Conservation (phyloP, 2,329 filamentous ascomycete species). For the Colletotrichum magnum region DNA sequence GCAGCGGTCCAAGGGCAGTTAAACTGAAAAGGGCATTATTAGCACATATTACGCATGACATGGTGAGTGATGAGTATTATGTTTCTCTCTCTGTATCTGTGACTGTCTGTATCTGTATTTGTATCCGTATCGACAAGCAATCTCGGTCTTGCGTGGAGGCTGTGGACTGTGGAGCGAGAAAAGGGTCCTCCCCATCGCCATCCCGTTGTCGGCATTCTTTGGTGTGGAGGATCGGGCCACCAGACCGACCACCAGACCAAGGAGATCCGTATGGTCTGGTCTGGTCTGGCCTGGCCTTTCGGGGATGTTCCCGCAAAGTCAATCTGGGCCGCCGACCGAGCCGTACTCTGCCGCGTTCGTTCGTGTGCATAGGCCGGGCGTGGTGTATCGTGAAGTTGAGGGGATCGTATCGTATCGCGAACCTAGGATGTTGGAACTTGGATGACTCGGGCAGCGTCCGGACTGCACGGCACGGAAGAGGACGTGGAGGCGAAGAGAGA, state of each 20-base stretch:
- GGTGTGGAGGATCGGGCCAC: slow-evolving; percentile 6
- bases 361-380: background rate
- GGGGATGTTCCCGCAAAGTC: slow-evolving; percentile 3
- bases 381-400: background rate
- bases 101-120: background rate
- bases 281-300: slow-evolving; percentile 7
- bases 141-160: background rate
- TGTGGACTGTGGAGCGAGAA: background rate
- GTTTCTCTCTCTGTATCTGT: background rate
- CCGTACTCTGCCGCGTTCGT: background rate
- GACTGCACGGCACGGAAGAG: too few relatives aligned
- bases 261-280: background rate
- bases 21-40: background rate
- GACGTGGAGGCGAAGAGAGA: background rate
- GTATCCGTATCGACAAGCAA: too few relatives aligned
- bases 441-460: slow-evolving; percentile 10
- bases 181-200: background rate
- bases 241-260: background rate
- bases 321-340: slow-evolving; percentile 4
- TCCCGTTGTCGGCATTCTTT: slow-evolving; percentile 6
- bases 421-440: background rate
- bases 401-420: background rate
- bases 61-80: background rate
- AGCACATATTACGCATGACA: slow-evolving; percentile 10
- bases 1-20: background rate